Evolutionary conservation across 306 rosid species (phyloP), one percentile per base, ranked within the genome.

Genomic region (Vicia villosa): DNA sequence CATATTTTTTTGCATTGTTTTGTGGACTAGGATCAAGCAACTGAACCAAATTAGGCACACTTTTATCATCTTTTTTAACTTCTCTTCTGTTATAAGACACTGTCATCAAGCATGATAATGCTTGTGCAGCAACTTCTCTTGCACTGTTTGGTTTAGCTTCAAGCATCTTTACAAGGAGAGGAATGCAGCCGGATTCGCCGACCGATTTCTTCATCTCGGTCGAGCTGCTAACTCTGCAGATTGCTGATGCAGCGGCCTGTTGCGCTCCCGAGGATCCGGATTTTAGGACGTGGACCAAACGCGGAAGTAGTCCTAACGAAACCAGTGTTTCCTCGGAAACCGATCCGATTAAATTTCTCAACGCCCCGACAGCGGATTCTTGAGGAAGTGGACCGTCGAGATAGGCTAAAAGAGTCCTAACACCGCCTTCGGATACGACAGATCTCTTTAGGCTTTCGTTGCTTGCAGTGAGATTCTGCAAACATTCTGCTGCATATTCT

Each of bases 1-100:
- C 96, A 45, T 94, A 90, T 61, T 94, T 94, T 46, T 94, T 94
- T 2, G 96, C 97, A 0, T 83, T 88, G 72, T 94, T 94, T 13
- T 84, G 92, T 0, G 92, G 92, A 70, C 88, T 87, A 34, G 96
- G 88, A 73, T 88, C 98, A 15, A 94, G 97, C 90, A 94, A 75
- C 77, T 87, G 90, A 22, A 94, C 98, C 79, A 94, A 64, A 63
- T 80, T 87, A 13, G 98, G 97, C 38, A 94, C 96, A 66, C 96
- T 86, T 50, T 85, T 85, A 38, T 80, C 96, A 26, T 80, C 85
- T 81, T 77, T 88, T 65, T 86, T 88, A 34, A 85, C 92, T 67
- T 90, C 96, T 60, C 88, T 75, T 13, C 84, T 30, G 4, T 94
- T 94, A 32, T 78, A 86, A 0, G 94, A 43, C 13, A 90, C 63